These are phyloP conservation scores for Polyporus tsugae DNA, from an alignment of 1,284 basidiomycete genomes.

Conservation along the genomic window DNA sequence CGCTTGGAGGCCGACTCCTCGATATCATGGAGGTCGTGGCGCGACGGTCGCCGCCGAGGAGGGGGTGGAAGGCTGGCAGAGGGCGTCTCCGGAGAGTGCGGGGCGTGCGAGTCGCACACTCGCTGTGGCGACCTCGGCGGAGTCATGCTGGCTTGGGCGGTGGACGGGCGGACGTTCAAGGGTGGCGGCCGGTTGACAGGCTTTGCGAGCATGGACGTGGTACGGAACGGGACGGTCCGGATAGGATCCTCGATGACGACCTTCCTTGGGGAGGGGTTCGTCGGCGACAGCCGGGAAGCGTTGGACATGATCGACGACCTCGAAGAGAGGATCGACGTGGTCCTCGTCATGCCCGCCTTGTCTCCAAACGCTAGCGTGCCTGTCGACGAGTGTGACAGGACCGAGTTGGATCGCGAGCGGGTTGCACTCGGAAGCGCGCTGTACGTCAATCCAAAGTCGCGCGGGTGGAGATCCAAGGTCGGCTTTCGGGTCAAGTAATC, in stretches of 20 bases:
- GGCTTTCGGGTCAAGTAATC: slow-evolving; percentile 26
- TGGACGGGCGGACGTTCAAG: slow-evolving; percentile 38
- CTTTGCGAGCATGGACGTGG: slow-evolving; percentile 32
- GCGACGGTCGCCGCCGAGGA: slow-evolving; percentile 41
- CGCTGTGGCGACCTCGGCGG: slow-evolving; percentile 30
- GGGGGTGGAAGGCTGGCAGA: slow-evolving; percentile 46
- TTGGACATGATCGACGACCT: slow-evolving; percentile 16
- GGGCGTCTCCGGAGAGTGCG: slow-evolving; percentile 34
- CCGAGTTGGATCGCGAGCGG: slow-evolving; percentile 34
- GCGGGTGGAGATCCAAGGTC: slow-evolving; percentile 37
- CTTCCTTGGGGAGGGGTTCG: slow-evolving; percentile 18
- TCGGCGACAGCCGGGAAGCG: slow-evolving; percentile 16
- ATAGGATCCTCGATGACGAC: slow-evolving; percentile 14
- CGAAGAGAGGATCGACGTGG: slow-evolving; percentile 24
- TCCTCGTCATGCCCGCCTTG: slow-evolving; percentile 17
- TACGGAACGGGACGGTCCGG: slow-evolving; percentile 30
- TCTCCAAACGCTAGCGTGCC: slow-evolving; percentile 37
- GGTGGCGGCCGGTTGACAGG: slow-evolving; percentile 23
- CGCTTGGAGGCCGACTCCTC: slow-evolving; percentile 38
- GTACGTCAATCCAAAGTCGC: slow-evolving; percentile 38
- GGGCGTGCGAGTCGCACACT: slow-evolving; percentile 24
- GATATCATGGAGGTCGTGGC: slow-evolving; percentile 29
- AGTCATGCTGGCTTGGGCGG: slow-evolving; percentile 39
- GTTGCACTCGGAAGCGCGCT: slow-evolving; percentile 14
- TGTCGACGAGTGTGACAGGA: slow-evolving; percentile 37